Base-by-base conservation (phyloP, 2,329 filamentous ascomycete genomes). In the Aureobasidium namibiae region DNA sequence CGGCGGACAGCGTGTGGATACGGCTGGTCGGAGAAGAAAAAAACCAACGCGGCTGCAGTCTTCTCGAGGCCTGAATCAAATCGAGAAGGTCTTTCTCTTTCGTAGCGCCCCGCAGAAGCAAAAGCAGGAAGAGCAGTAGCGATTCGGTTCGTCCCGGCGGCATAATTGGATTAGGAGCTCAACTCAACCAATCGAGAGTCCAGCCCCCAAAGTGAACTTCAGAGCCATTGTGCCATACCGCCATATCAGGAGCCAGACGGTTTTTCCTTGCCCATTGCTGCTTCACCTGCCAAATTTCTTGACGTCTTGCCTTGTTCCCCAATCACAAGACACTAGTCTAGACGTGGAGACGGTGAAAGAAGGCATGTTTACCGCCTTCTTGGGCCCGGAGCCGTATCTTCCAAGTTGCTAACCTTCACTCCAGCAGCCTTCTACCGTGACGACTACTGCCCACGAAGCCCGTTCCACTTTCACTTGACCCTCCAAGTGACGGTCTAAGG, bases 331-430 rank as follows among this genome's bases (percentile, higher is more conserved):
- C 18, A 57, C 33, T 31, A 38, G 54, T n/a, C 24, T 29, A 23
- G 54, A 56, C 41, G 33, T 54, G 50, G 18, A 39, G 41, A 57
- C 26, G 29, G 54, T 57, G 54, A 57, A 42, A 44, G 41, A 46
- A 57, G 54, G 54, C 54, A 57, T 57, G 54, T 57, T 57, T 57
- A 57, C 54, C 54, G 54, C 54, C 42, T 57, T 34, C 26, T 46
- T 11, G 24, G 23, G 54, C 24, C 29, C 52, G 34, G 31, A 36
- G 39, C 39, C 39, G 29, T 39, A 56, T 56, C 50, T n/a, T n/a
- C n/a, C n/a, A n/a, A n/a, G n/a, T 45, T 24, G 52, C 52, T 56
- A 56, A 56, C 41, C 42, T 45, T 45, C 52, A 48, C 42, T 31
- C 11, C 54, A 46, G 54, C 42, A 46, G 33, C 41, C 29, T 29